Evolutionary conservation across 306 rosid species (phyloP), one percentile per base, ranked within the genome.

Genomic region (Pterocarpus santalinus): DNA sequence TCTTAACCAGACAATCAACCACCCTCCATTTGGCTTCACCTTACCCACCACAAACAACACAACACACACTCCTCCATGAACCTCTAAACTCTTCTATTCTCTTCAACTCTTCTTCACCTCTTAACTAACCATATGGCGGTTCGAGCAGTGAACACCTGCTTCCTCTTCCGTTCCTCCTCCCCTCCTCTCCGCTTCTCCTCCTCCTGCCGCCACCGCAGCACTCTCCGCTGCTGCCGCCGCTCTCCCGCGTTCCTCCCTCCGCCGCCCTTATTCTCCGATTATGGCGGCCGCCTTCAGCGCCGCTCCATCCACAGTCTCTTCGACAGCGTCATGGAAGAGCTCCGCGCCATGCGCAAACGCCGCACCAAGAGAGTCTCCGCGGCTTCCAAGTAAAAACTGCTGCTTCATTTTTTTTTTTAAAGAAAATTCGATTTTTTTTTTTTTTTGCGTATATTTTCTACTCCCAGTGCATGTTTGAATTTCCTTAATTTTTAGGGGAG

Each of bases 281-380:
- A 69, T 82, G 98, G 73, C 67, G 10, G 67, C 61, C 79, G 78
- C 65, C 11, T 56, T 81, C 90, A 85, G 39, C 64, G 79, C 52
- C 86, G 84, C 81, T 85, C 91, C 76, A 11, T 91, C 55, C 92
- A 83, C 38, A 86, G 92, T 78, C 83, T 95, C 46, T 85, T 91
- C 58, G 88, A 95, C 1, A 63, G 43, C 81, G 88, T 95, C 82
- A 75, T 91, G 84, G 92, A 91, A 68, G 98, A 91, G 87, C 93
- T 93, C 36, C 77, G 69, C 7, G 61, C 83, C 72, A 52, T 69
- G 56, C 96, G 92, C 60, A 65, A 74, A 55, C 85, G 85, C 70
- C 75, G 87, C 68, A n/a, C 28, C 61, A 81, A 84, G 72, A 81
- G 77, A 82, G 88, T 86, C 33, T 81, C 86, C 74, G 82, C 92